These are phyloP conservation scores for Kuraishia hungarica DNA, from an alignment of 805 yeast species.

Conservation along the genomic window DNA sequence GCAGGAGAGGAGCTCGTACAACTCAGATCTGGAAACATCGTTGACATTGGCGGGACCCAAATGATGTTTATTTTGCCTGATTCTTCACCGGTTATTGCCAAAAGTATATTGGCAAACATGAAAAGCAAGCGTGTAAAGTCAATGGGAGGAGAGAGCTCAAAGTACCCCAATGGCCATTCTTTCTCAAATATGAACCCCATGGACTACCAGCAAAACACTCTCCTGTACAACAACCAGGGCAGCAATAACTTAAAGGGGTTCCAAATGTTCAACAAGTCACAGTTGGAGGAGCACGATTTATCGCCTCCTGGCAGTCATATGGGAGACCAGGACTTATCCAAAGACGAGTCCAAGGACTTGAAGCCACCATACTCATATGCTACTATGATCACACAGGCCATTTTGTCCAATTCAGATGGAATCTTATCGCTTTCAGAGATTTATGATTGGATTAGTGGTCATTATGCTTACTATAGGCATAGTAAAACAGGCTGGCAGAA, in stretches of 20 bases:
- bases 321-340: constrained; percentile 54
- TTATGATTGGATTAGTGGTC: constrained; percentile 80
- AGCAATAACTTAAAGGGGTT: constrained; percentile 29
- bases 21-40: constrained; percentile 77
- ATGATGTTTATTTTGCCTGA: constrained; percentile 99
- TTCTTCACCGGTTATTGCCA: constrained; percentile 62
- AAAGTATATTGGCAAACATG: constrained; percentile 31
- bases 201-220: background rate
- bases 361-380: constrained; percentile 98
- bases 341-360: constrained; percentile 84
- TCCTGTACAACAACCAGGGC: constrained; percentile 1
- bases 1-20: constrained; percentile 36
- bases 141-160: constrained; percentile 2
- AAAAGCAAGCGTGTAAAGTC: constrained; percentile 14
- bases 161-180: background rate
- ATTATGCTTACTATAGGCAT: constrained; percentile 86
- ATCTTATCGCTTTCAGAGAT: constrained; percentile 86
- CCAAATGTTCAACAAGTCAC: constrained; percentile 39
- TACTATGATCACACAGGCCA: constrained; percentile 97
- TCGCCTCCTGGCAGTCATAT: constrained; percentile 2
- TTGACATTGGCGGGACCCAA: constrained; percentile 95
- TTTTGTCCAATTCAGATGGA: constrained; percentile 79
- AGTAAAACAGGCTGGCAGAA: constrained; percentile 98
- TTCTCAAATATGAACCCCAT: constrained; percentile 1
- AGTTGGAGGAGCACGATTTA: background rate